A percentile compares a stretch with the other conserved stretches of the same genome.
Conservation (phyloP, 768 basidiomycete species). For the Strobilomyces dryophilus region DNA sequence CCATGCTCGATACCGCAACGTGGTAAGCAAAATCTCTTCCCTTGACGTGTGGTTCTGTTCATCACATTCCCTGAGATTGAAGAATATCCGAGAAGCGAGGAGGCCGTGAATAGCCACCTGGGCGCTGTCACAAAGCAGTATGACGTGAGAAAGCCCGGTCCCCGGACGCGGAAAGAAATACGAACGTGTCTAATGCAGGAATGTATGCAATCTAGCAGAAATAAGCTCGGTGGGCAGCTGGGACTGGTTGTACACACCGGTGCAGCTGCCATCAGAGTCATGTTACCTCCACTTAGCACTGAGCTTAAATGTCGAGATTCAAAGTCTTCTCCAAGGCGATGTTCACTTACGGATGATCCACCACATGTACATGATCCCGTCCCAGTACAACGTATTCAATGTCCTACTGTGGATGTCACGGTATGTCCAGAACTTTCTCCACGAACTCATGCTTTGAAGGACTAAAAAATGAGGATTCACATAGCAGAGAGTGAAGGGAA, state of each 20-base stretch:
- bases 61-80: slow-evolving; percentile 23
- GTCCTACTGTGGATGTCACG: slow-evolving; percentile 13
- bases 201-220: slow-evolving; percentile 12
- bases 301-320: background rate
- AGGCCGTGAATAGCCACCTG: slow-evolving; percentile 27
- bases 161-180: background rate
- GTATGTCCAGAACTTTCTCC: slow-evolving; percentile 23
- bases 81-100: slow-evolving; percentile 26
- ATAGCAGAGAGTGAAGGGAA: background rate
- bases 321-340: background rate
- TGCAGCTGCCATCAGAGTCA: slow-evolving; percentile 14
- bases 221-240: background rate
- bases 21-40: background rate
- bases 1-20: slow-evolving; percentile 1
- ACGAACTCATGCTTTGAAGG: slow-evolving; percentile 23
- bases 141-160: slow-evolving; percentile 2
- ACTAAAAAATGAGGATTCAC: slow-evolving; percentile 9
- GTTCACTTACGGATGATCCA: slow-evolving; percentile 16
- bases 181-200: slow-evolving; percentile 21
- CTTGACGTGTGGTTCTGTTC: background rate
- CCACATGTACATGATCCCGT: slow-evolving; percentile 25
- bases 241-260: slow-evolving; percentile 12
- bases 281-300: slow-evolving; percentile 16
- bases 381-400: slow-evolving; percentile 25
- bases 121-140: slow-evolving; percentile 12